Evolutionary conservation across 2,329 filamentous ascomycete species (phyloP), one percentile per base, ranked within the genome.

Genomic region (Trichoderma brevicompactum): DNA sequence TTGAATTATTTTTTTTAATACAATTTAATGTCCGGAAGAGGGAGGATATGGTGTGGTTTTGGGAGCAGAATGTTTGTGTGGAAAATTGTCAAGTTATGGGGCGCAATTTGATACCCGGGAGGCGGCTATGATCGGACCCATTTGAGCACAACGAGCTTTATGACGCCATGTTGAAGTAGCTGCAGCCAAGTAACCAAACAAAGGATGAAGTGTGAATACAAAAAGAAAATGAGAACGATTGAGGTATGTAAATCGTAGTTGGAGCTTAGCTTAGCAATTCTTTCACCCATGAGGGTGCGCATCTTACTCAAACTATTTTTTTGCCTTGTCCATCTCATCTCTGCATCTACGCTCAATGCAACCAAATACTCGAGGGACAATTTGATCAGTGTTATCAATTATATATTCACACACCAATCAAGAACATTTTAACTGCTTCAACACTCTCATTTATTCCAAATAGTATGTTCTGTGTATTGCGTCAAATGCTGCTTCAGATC

Each of bases 71-170:
- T 62, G 58, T 40, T 40, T 46, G 15, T 46, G 40, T 36, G 28
- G 19, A 48, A 48, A 59, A 13, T 23, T 28, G 17, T 19, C 28
- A 15, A 15, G 8, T 61, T 12, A 15, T 7, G 32, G 38, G 38
- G 38, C 38, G 38, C 15, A 41, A 36, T 62, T 48, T 32, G 50
- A 56, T 64, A 64, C 53, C 53, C 44, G 23, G 61, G 52, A 64
- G 36, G 61, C 44, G 61, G 52, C 38, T 44, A 58, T 46, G 38
- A 46, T 54, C 28, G 38, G 59, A 38, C 40, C 46, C 36, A 36
- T 43, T 23, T 15, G 19, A 28, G 46, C 19, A 15, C 46, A 10
- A 38, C 46, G 44, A 60, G 34, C 46, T 61, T 43, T 43, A 62
- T 62, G 59, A 52, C 48, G 59, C 49, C 49, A 62, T 53, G 23